Conservation (phyloP, 495 filamentous ascomycete genomes). For the Hypoxylon fragiforme region DNA sequence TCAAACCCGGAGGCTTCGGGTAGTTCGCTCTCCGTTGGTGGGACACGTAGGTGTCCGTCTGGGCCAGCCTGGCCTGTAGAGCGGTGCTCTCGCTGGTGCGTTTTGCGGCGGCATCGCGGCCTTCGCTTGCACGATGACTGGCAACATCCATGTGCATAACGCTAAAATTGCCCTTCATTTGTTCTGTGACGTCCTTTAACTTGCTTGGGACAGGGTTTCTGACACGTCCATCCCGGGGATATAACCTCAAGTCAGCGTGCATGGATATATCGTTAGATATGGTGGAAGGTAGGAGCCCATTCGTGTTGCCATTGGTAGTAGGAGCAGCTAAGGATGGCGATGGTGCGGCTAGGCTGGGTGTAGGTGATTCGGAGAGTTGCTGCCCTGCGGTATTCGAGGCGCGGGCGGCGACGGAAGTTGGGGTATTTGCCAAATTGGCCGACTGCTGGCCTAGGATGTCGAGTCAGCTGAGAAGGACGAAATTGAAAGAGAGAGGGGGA, state of each 20-base stretch:
- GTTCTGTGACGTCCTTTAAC: conserved; percentile 59
- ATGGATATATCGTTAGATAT: conserved; percentile 33
- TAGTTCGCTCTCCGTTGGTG: conserved; percentile 48
- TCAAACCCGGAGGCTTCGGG: conserved; percentile 36
- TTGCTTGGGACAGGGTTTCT: conserved; percentile 61
- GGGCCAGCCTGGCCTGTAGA: conserved; percentile 54
- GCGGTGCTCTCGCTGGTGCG: conserved; percentile 61
- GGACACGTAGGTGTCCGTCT: conserved; percentile 55
- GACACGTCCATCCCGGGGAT: conserved; percentile 55
- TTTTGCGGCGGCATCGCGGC: conserved; percentile 56
- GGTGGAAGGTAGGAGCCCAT: conserved; percentile 32
- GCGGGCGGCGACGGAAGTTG: conserved; percentile 16
- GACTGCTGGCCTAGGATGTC: conserved; percentile 32
- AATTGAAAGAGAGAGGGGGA: not conserved
- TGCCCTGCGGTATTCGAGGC: conserved; percentile 23
- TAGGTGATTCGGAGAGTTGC: conserved; percentile 30
- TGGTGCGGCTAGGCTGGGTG: conserved; percentile 22
- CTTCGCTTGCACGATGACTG: conserved; percentile 46
- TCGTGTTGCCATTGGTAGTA: conserved; percentile 27
- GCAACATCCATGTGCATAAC: conserved; percentile 61
- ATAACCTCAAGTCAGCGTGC: conserved; percentile 36
- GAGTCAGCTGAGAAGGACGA: conserved; percentile 22
- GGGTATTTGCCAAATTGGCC: conserved; percentile 39
- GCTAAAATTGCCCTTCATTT: conserved; percentile 59
- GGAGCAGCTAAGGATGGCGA: conserved; percentile 24